Conservation (phyloP, 805 yeast species). For the Lachancea thermotolerans region DNA sequence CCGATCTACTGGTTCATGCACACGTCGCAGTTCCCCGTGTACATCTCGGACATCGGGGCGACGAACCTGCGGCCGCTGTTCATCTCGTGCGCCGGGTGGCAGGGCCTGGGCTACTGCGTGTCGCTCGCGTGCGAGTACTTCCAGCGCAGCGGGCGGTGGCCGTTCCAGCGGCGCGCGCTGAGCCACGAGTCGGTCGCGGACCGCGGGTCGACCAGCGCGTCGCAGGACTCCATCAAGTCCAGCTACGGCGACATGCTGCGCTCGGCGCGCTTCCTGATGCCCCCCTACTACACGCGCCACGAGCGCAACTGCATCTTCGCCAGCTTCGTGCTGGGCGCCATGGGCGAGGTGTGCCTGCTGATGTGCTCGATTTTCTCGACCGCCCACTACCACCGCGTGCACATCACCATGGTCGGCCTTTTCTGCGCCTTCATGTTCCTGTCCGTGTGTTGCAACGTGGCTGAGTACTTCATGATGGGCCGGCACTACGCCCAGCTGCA, state of each 20-base stretch:
- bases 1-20: constrained; percentile 59
- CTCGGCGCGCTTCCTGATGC: constrained; percentile 25
- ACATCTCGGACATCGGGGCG: constrained; percentile 84
- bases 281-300: constrained; percentile 35
- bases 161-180: constrained; percentile 12
- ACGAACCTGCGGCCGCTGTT: constrained; percentile 79
- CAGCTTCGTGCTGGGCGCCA: constrained; percentile 38
- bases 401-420: constrained; percentile 60
- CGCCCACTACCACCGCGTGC: constrained; percentile 46
- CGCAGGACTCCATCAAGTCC: constrained; percentile 11
- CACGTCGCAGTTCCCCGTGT: constrained; percentile 45
- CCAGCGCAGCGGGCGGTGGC: constrained; percentile 50
- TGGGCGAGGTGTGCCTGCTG: constrained; percentile 68
- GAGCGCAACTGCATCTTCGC: constrained; percentile 38
- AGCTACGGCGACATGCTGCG: constrained; percentile 17
- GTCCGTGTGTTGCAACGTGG: constrained; percentile 38
- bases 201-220: constrained; percentile 6
- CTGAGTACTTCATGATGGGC: constrained; percentile 43
- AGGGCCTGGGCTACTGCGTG: constrained; percentile 66
- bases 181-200: constrained; percentile 37
- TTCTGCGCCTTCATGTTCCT: constrained; percentile 65
- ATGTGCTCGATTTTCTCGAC: constrained; percentile 72
- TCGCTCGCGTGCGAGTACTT: constrained; percentile 56
- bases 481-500: constrained; percentile 36
- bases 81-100: constrained; percentile 69